Evolutionary conservation across 2,329 filamentous ascomycete species (phyloP), one percentile per base, ranked within the genome.

Genomic region (Colletotrichum noveboracense): DNA sequence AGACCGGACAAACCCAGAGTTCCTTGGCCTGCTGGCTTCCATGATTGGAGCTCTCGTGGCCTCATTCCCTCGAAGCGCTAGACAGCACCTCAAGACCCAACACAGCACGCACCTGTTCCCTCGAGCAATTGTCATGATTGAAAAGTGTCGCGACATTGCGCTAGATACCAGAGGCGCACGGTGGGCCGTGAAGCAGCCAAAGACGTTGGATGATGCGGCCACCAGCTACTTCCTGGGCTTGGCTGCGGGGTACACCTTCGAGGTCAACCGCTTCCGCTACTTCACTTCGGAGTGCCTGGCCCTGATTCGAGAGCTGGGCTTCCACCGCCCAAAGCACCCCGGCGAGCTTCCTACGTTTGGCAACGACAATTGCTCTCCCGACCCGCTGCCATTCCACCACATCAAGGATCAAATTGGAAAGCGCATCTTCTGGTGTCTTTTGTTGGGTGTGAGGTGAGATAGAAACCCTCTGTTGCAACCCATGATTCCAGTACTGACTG

Each of bases 401-500:
- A 90, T 96, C 67, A 92, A 93, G 80, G 91, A 93, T 80, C 93
- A 96, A 83, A 90, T 94, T 62, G 92, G 93, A 62, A 94, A 94
- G 82, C 91, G 94, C 77, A 93, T 98, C 55, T 98, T 97, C 83
- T 98, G 96, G 93, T 93, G 94, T 26, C 89, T 96, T 78, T 92
- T 97, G 77, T 91, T 96, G 7, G 93, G 93, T 38, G 91, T 95
- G 75, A 90, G 93, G 90, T 93, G 85, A 77, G 87, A 36, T 64
- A n/a, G 28, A 26, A 36, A 28, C 34, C 12, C 16, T 5, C n/a
- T 30, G 5, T 58, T 36, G 14, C 61, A 10, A 24, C 80, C 26
- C 18, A 10, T 14, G n/a, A 32, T 8, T 43, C 64, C 8, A 21
- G 7, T 43, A 21, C 76, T 83, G 71, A 82, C 74, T 60, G 6